phyloP scores from a whole-genome alignment of 306 rosid species.

The Cicer yamashitae region DNA sequence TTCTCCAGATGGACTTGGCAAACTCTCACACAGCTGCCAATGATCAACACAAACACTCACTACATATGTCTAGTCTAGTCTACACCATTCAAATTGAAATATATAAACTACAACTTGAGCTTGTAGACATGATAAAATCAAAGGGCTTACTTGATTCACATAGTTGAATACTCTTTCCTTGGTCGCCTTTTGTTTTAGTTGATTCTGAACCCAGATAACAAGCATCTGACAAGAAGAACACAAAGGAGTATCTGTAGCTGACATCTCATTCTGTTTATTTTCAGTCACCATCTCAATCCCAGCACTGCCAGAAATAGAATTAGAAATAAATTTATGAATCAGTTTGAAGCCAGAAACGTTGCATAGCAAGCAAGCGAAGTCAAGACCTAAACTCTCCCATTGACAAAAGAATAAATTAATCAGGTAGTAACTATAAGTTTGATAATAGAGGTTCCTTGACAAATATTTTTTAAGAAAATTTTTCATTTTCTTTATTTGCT shows the following conservation, averaged over 20 bases:
- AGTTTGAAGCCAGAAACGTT: conserved; percentile 1
- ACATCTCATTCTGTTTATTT: conserved; percentile 45
- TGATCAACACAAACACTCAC: conserved; percentile 37
- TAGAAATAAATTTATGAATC: conserved; percentile 25
- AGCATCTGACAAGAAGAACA: conserved; percentile 83
- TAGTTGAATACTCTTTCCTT: conserved; percentile 76
- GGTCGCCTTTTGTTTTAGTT: conserved; percentile 62
- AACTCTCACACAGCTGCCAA: conserved; percentile 74
- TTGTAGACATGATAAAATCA: conserved; percentile 24
- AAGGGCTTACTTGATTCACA: conserved; percentile 61
- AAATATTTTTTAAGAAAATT: background rate
- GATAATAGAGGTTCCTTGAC: conserved; percentile 14
- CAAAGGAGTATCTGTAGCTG: conserved; percentile 54
- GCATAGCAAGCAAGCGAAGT: conserved; percentile 4
- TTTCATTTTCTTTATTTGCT: background rate
- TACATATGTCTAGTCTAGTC: conserved; percentile 3
- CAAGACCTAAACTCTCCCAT: conserved; percentile 11
- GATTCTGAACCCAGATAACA: conserved; percentile 81
- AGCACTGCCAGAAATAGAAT: conserved; percentile 48
- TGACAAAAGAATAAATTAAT: conserved; percentile 14
- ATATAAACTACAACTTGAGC: conserved; percentile 5
- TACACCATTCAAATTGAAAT: background rate
- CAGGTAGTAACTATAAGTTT: conserved; percentile 10
- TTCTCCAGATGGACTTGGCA: conserved; percentile 83
- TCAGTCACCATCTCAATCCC: conserved; percentile 73